Base-by-base conservation (phyloP, 1,284 basidiomycete genomes). In the Caloboletus firmus region DNA sequence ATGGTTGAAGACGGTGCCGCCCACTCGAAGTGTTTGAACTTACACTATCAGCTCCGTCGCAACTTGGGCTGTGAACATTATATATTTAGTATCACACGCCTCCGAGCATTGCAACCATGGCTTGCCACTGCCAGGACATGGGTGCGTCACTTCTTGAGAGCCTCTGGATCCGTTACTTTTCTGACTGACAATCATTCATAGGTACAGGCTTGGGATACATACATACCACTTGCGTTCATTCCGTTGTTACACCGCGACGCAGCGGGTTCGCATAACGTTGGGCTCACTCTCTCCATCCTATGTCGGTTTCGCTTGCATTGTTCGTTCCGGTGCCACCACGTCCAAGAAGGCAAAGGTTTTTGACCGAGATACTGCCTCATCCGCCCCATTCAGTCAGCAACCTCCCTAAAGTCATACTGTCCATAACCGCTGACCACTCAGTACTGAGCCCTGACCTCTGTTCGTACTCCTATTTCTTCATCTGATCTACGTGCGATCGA, bases 41-140 rank as follows among this genome's bases (percentile, higher is more conserved):
- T 46, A 20, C 43, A n/a, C 20, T 45, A 45, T 48, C 42, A 37
- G 41, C 58, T 58, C 49, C 45, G 49, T 56, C 26, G 31, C 24
- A n/a, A 4, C 35, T 31, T 8, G 30, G 24, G 11, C 20, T 37
- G 4, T 28, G 9, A 28, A n/a, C n/a, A n/a, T n/a, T n/a, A n/a
- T n/a, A n/a, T 28, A 28, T 28, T 28, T 28, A 52, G 15, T 56
- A 49, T 62, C 60, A 60, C 60, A 62, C 60, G 58, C 57, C 44
- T 11, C 28, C 43, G 30, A 17, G 11, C 26, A 49, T 34, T 48
- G 18, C 45, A n/a, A 30, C 26, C 12, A 15, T 7, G 6, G 28
- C 49, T n/a, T 24, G 17, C 13, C 17, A 43, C 39, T n/a, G 7
- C 10, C 37, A 22, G 5, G 13, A 36, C 8, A 22, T 10, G 9